A percentile compares a stretch with the other conserved stretches of the same genome.
Conservation (phyloP, 1,284 basidiomycete species). For the Apiotrichum laibachii region DNA sequence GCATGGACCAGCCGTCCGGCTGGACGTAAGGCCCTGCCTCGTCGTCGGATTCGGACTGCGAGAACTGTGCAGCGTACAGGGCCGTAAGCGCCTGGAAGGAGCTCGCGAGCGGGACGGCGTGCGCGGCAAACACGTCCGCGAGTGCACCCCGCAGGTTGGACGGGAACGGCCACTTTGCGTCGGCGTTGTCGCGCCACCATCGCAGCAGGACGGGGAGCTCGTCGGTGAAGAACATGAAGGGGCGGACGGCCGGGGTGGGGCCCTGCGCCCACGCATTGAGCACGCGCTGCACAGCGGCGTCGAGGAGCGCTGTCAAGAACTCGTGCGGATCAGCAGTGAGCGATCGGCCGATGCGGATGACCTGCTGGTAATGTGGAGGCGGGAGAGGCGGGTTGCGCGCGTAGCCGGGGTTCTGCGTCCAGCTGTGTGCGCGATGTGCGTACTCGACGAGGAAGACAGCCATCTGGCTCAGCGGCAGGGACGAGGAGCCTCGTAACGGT, state of each 20-base stretch:
- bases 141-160: slow-evolving; percentile 16
- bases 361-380: slow-evolving; percentile 13
- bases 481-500: slow-evolving; percentile 4
- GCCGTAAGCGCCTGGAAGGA: slow-evolving; percentile 13
- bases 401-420: slow-evolving; percentile 10
- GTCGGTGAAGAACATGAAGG: slow-evolving; percentile 33
- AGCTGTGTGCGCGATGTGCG: slow-evolving; percentile 17
- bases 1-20: slow-evolving; percentile 41
- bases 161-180: slow-evolving; percentile 33
- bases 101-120: slow-evolving; percentile 4
- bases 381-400: slow-evolving; percentile 13
- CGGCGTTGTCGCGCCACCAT: slow-evolving; percentile 39
- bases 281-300: slow-evolving; percentile 8
- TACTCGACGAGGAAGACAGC: slow-evolving; percentile 28
- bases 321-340: slow-evolving; percentile 17
- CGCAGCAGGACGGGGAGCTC: slow-evolving; percentile 31
- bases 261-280: slow-evolving; percentile 1
- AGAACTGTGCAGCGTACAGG: slow-evolving; percentile 18
- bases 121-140: slow-evolving; percentile 10
- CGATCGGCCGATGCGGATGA: slow-evolving; percentile 15
- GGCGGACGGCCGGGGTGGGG: slow-evolving; percentile 4
- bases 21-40: slow-evolving; percentile 32
- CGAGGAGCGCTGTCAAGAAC: slow-evolving; percentile 17
- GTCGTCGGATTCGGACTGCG: slow-evolving; percentile 31
- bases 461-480: slow-evolving; percentile 22